A percentile compares a stretch with the other conserved stretches of the same genome.
Conservation (phyloP, 2,329 filamentous ascomycete species). For the Grosmannia serpens region DNA sequence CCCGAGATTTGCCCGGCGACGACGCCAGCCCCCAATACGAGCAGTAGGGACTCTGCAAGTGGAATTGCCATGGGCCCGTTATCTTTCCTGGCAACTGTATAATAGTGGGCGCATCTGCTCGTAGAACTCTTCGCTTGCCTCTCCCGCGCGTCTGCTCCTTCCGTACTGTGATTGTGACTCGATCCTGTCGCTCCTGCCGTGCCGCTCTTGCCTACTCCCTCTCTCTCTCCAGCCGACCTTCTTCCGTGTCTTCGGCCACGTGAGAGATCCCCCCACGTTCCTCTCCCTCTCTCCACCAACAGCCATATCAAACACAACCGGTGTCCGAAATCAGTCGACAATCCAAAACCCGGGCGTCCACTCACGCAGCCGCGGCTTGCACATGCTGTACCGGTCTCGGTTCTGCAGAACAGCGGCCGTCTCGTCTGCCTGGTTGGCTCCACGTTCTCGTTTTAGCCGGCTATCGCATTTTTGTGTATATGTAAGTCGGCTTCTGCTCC, state of each 20-base stretch:
- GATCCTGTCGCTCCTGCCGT: neutral
- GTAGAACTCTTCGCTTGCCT: neutral
- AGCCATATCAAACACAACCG: neutral
- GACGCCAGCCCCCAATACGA: neutral
- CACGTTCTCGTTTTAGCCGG: neutral
- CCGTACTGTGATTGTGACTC: neutral
- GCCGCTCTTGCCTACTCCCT: neutral
- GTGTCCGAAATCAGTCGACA: neutral
- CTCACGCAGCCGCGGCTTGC: neutral
- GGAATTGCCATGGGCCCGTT: neutral
- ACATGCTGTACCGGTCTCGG: neutral
- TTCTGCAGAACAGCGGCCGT: neutral
- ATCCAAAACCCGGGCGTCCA: neutral
- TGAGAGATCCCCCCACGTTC: neutral
- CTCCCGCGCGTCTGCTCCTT: neutral
- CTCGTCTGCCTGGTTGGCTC: neutral
- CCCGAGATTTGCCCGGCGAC: neutral
- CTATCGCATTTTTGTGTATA: neutral
- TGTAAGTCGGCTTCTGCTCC: neutral
- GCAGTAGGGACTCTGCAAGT: neutral
- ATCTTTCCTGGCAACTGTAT: neutral
- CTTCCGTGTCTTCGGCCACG: neutral
- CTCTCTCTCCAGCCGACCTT: neutral
- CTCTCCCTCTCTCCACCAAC: neutral
- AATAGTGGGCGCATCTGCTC: no score